A percentile compares a stretch with the other conserved stretches of the same genome.
These are phyloP conservation scores for Neospora caninum DNA, from an alignment of 169 alveolate genomes.

Conservation along the genomic window DNA sequence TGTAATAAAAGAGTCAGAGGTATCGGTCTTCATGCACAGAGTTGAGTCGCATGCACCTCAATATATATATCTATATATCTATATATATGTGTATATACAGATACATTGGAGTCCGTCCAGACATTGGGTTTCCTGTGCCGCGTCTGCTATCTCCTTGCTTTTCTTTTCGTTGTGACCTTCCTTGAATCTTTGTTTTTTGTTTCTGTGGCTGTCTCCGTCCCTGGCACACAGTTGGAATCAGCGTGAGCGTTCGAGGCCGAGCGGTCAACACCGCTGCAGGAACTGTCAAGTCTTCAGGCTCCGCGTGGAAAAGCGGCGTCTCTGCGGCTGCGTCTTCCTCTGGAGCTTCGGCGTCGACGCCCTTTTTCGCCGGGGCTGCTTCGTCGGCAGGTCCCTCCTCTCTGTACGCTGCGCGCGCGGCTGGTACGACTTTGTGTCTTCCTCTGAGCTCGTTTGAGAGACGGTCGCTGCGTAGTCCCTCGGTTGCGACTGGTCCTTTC, in stretches of 20 bases:
- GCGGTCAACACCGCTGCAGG: slow-evolving; percentile 60
- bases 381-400: neutral
- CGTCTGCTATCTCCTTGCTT: no score
- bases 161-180: neutral
- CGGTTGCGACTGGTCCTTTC: no score
- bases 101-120: no score
- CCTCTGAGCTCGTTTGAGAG: no score
- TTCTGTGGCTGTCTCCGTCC: neutral
- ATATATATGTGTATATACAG: neutral
- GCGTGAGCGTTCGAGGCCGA: slow-evolving; percentile 64
- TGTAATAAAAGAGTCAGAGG: no score
- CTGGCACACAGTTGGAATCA: slow-evolving; percentile 28
- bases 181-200: neutral
- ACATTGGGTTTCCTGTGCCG: no score
- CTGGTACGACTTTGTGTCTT: neutral
- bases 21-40: no score
- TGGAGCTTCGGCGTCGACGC: slow-evolving; percentile 39
- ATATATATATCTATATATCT: no score
- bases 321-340: slow-evolving; percentile 40
- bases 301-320: slow-evolving; percentile 61
- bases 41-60: neutral
- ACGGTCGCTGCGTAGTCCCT: no score
- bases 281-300: slow-evolving; percentile 52
- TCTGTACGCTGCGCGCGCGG: neutral
- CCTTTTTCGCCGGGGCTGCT: slow-evolving; percentile 8